Conservation (phyloP, 768 basidiomycete species). For the Pholiota conissans region DNA sequence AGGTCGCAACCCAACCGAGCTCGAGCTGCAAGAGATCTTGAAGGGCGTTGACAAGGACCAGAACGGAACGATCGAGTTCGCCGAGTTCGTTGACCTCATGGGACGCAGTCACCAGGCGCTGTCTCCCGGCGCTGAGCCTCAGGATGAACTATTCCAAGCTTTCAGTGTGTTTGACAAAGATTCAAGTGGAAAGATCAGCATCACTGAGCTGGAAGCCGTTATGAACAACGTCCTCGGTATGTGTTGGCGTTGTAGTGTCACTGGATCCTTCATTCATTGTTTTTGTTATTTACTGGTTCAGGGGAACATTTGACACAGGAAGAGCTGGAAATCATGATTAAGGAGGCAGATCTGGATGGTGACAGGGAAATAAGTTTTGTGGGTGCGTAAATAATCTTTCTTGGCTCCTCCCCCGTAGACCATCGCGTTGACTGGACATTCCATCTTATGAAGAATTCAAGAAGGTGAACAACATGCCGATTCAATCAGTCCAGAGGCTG, state of each 20-base stretch:
- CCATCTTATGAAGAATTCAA: slow-evolving; percentile 81
- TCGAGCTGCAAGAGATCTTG: slow-evolving; percentile 45
- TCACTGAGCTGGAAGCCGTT: slow-evolving; percentile 84
- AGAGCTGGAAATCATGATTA: slow-evolving; percentile 90
- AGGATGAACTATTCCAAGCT: slow-evolving; percentile 95
- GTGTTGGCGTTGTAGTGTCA: slow-evolving; percentile 44
- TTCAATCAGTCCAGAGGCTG: not conserved
- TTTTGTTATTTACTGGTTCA: slow-evolving; percentile 16
- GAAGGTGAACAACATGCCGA: slow-evolving; percentile 43
- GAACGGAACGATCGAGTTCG: slow-evolving; percentile 46
- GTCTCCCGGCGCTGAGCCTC: slow-evolving; percentile 25
- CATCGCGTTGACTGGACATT: too few relatives aligned
- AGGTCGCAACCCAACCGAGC: slow-evolving; percentile 44
- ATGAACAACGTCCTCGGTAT: slow-evolving; percentile 70
- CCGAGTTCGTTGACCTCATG: slow-evolving; percentile 48
- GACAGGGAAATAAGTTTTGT: slow-evolving; percentile 84
- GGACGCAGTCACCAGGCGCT: slow-evolving; percentile 17
- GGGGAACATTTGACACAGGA: slow-evolving; percentile 76
- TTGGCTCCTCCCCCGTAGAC: not conserved
- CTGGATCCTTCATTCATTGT: not conserved
- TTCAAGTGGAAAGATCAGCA: slow-evolving; percentile 86
- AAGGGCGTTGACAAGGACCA: slow-evolving; percentile 42
- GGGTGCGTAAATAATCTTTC: slow-evolving; percentile 38
- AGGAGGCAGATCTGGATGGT: slow-evolving; percentile 83
- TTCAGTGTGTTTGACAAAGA: slow-evolving; percentile 99